Conservation (phyloP, 2,329 filamentous ascomycete genomes). For the Calonectria hongkongensis region DNA sequence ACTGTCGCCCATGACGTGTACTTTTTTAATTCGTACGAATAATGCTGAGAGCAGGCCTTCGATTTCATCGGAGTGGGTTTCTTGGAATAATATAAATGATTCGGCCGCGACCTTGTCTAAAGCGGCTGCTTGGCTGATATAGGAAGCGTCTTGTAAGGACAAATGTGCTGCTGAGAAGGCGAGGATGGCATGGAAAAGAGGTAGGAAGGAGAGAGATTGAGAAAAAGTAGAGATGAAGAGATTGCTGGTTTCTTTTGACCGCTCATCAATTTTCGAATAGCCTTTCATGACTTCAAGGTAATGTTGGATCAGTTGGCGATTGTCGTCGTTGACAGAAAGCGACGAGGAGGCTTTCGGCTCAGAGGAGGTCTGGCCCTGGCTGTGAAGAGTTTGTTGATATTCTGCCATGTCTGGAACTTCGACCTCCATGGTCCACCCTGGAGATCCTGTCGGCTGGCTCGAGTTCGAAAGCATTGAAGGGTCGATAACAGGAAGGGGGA, state of each 20-base stretch:
- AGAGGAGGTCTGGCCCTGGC: not conserved
- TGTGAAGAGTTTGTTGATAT: not conserved
- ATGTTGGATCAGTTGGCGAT: constrained; percentile 43
- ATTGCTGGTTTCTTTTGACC: constrained; percentile 40
- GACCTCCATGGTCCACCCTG: not conserved
- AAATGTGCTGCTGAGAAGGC: constrained; percentile 44
- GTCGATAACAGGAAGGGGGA: constrained; percentile 38
- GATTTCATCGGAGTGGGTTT: constrained; percentile 21
- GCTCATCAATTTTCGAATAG: constrained; percentile 44
- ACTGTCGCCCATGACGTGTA: constrained; percentile 40
- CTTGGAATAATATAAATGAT: constrained; percentile 34
- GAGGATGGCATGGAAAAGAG: constrained; percentile 43
- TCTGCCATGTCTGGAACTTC: not conserved
- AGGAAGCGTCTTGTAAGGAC: constrained; percentile 34
- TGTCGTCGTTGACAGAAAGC: constrained; percentile 32
- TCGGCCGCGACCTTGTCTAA: constrained; percentile 33
- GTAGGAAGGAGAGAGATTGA: constrained; percentile 41
- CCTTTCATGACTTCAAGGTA: constrained; percentile 47
- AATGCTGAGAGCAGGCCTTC: constrained; percentile 42
- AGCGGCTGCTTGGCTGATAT: constrained; percentile 31
- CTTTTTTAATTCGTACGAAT: constrained; percentile 42
- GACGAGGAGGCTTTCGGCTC: not conserved
- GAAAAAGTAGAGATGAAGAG: constrained; percentile 44
- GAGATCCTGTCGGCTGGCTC: not conserved
- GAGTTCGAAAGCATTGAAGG: not conserved